Base-by-base conservation (phyloP, 1,139 yeast genomes). In the Kodamaea fungicola region DNA sequence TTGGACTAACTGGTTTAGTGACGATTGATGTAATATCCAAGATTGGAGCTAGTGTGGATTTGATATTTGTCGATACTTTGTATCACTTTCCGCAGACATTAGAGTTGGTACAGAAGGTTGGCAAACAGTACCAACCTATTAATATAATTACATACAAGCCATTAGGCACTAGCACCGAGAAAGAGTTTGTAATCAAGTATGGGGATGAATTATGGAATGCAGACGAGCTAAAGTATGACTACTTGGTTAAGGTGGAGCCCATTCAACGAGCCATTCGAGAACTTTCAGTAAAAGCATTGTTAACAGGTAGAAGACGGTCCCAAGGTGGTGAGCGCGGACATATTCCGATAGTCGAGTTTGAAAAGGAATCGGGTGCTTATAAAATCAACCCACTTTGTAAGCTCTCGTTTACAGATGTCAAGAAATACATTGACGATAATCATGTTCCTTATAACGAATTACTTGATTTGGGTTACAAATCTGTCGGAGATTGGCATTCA, bases 401-500 rank as follows among this genome's bases (percentile, higher is more conserved):
- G 55, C 89, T 96, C 96, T 74, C 77, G 32, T 90, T 90, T 57
- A 56, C 65, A 10, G 80, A 83, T 47, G 96, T 90, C 19, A 74
- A 81, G 45, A 50, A 57, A 3, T 90, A 90, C 59, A 73, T 90
- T 42, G 80, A 83, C 43, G 72, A 68, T 22, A 64, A 88, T 58
- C 49, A 75, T 8, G 96, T 90, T 12, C 97, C 97, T 3, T 88
- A 85, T 62, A 92, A 92, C 55, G 88, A 76, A 42, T 67, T 92
- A 32, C 67, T 92, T 35, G 94, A 89, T 58, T 68, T 80, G 42
- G 97, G 97, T 0, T 92, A 90, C 61, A 82, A 89, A 52, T 85
- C 96, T 0, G 76, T 92, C 13, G 98, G 98, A 1, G 98, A 92
- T 61, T 92, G 92, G 79, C 98, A 92, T 61, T 86, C 96, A 1